phyloP scores from a whole-genome alignment of 2,329 filamentous ascomycete genomes.

The Tympanopsis confertula region DNA sequence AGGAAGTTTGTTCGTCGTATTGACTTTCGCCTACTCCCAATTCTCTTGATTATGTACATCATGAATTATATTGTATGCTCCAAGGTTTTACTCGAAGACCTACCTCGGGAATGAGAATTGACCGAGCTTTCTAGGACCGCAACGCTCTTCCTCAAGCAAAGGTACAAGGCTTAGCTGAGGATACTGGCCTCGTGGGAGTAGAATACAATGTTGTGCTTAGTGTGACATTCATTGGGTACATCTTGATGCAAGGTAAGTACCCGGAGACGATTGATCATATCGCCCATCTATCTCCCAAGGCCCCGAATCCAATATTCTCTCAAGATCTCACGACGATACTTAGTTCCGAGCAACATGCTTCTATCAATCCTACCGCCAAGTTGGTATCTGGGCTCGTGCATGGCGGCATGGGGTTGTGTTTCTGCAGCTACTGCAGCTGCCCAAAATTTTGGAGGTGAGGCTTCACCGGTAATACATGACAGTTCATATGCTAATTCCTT shows the following conservation, averaged over 20 bases:
- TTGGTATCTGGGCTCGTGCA: constrained; percentile 25
- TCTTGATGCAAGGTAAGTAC: constrained; percentile 15
- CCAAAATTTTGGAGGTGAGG: constrained; percentile 1
- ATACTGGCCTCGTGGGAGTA: constrained; percentile 23
- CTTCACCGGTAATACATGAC: constrained; percentile 12
- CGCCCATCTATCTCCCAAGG: neutral
- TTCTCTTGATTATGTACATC: constrained; percentile 49
- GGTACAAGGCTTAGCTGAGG: constrained; percentile 29
- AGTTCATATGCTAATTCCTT: constrained; percentile 8
- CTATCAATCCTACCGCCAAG: constrained; percentile 29
- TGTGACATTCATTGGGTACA: constrained; percentile 22
- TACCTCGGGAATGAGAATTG: too few relatives aligned
- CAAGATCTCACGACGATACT: constrained; percentile 2
- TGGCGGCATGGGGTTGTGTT: constrained; percentile 26
- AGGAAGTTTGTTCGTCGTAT: constrained; percentile 42
- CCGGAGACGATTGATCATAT: neutral
- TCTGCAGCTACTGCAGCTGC: constrained; percentile 18
- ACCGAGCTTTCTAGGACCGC: too few relatives aligned
- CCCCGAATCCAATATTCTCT: neutral
- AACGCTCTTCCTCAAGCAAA: constrained; percentile 20
- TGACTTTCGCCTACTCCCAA: constrained; percentile 42
- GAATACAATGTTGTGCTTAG: constrained; percentile 23
- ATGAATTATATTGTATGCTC: constrained; percentile 46
- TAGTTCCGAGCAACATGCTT: constrained; percentile 33
- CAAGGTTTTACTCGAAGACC: constrained; percentile 30